Base-by-base conservation (phyloP, 768 basidiomycete species). In the Macrolepiota fuliginosa region DNA sequence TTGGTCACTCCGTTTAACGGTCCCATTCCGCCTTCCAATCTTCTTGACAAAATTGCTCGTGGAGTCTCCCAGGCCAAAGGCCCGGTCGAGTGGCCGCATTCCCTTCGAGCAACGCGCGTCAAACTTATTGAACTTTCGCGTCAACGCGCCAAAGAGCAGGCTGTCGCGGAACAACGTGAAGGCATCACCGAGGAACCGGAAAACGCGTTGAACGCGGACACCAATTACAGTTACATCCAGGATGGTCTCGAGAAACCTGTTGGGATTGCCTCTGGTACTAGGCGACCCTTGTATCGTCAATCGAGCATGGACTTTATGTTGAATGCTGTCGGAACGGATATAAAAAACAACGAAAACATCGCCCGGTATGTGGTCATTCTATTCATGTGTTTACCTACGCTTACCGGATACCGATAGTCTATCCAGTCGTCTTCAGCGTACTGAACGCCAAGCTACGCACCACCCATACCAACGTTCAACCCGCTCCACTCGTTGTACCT, bases 1-100 rank as follows among this genome's bases (percentile, higher is more conserved):
- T 83, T 94, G n/a, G 79, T 91, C 71, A 94, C 92, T 15, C 92
- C 92, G 57, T 94, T 92, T 80, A 87, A 89, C 65, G 92, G 92
- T 32, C 81, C 87, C 49, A 83, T 94, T 19, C 92, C 92, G 1
- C 92, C 92, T 35, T 86, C 90, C 13, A 94, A 94, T 71, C 83
- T 94, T 22, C 85, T 94, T 62, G 91, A 94, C 73, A 92, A 91
- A 77, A 87, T 94, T 65, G 90, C 92, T 11, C 85, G 90, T 13
- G 87, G 90, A 56, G 85, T 94, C 63, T 76, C 82, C 9, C 79
- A 89, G 29, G 88, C 89, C 54, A 92, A 92, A 69, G 91, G 89
- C 4, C 82, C 88, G 13, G 72, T 78, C 35, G 90, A 90, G 60
- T 94, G 92, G 92, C 89, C 90, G 1, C 90, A 94, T 68, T 91